Base-by-base conservation (phyloP, 371 early-diverging fungal species). In the Conidiobolus coronatus region DNA sequence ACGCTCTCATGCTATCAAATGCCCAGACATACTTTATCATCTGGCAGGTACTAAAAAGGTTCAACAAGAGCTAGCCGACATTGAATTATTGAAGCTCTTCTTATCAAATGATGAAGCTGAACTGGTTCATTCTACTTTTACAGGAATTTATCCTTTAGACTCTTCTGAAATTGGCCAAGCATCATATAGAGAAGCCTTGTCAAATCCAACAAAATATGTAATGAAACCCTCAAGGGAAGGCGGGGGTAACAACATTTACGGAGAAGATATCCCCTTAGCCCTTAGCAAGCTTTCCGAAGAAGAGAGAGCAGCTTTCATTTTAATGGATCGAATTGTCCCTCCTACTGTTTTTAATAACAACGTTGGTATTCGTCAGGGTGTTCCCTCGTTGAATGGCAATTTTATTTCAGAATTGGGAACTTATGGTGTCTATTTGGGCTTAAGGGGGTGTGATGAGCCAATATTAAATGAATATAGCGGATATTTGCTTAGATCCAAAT, bases 171-270 rank as follows among this genome's bases (percentile, higher is more conserved):
- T 70, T 29, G 91, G 91, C 0, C 43, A 71, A 35, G 56, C 63
- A 11, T 87, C 89, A 0, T 71, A 68, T 29, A 55, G 77, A 36
- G 52, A 60, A 43, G 91, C 86, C 1, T 41, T 88, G 14, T 49
- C 55, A 13, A 52, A 68, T 15, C 81, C 85, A 2, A 67, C 66
- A 12, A 55, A 67, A 11, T 79, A 67, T 55, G 94, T 96, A 17
- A 68, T 92, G 68, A 96, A 96, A 58, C 94, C 97, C 2, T 93
- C 92, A 59, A 71, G 94, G 29, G 94, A 96, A 61, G 97, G 97
- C 3, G 97, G 97, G 12, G 96, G 79, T 29, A 85, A 91, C 65
- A 96, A 96, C 60, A 64, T 86, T 21, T 96, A 93, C 57, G 85
- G 89, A 14, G 54, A 66, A n/a, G 89, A 91, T 45, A 84, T 96